Evolutionary conservation across 371 early-diverging fungal genomes (phyloP), one percentile per base, ranked within the genome.

Genomic region (Entomophthora muscae): DNA sequence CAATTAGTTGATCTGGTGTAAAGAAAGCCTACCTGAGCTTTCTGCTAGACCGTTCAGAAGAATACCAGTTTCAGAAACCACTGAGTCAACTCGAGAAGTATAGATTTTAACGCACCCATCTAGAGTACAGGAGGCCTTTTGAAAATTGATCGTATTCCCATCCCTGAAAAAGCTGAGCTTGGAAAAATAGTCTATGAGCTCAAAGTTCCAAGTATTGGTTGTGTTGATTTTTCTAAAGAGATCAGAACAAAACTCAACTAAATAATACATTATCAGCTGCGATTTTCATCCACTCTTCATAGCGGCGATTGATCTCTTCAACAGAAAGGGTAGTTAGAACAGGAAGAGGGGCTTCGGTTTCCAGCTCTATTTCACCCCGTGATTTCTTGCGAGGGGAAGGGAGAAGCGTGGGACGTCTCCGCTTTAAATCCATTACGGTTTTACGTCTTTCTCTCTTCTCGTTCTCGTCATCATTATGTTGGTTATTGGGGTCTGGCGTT

Each of bases 71-170:
- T 98, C 98, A 10, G 89, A 80, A 10, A 94, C 93, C 1, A 98
- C 97, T 10, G 97, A 95, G 74, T 99, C 99, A 2, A 99, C 98
- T 53, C 99, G 84, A 5, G 95, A 93, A 0, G 98, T 88, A 75
- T 98, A 99, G 65, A 99, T 91, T 78, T 98, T 98, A 66, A 98
- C 90, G 72, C 99, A 99, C 12, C 98, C 99, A 70, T 99, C 99
- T 52, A 99, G 73, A 0, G 98, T 95, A 73, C 91, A 93, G 32
- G 98, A 96, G n/a, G 99, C 99, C 68, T 91, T 96, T 72, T 98
- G 95, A 72, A 99, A 99, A 76, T 99, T 99, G 73, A 98, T 97
- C 2, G 88, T 84, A 73, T 92, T 91, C 3, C 94, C 95, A 58
- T 97, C 98, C 31, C 88, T 82, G 62, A 98, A 76, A 33, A 93